Evolutionary conservation across 805 yeast genomes (phyloP), one percentile per base, ranked within the genome.

Genomic region (Metschnikowia reukaufii): DNA sequence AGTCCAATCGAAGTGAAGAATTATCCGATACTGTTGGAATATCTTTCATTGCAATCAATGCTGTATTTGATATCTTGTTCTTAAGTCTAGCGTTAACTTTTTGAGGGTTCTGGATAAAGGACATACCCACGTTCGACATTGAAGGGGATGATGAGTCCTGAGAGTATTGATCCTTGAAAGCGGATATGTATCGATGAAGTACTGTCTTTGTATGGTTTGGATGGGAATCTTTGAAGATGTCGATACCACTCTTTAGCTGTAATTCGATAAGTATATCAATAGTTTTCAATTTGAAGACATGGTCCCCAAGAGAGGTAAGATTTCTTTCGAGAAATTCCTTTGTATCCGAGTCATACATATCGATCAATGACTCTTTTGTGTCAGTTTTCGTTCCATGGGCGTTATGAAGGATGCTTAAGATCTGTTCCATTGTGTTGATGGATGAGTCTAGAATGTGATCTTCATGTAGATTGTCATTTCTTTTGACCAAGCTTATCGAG

Each of bases 381-480:
- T 39, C 39, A n/a, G 37, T 16, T 25, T 46, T 38, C 13, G 44
- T 38, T 19, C 47, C 42, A 34, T 52, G 51, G 1, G 57, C 56
- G 21, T 44, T 39, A 23, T 50, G 50, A 18, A 54, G 48, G 33
- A 54, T 52, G 30, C 40, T 42, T 25, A 54, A 34, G 36, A 54
- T 50, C 34, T 39, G 44, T 29, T 52, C 51, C 58, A 54, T 54
- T 13, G 57, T 54, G 37, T 45, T 38, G 45, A 54, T 45, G 8
- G 56, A 49, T 4, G 54, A 48, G 40, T 52, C 56, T n/a, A 53
- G 17, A 4, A 31, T 17, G 5, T 23, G 27, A 9, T 36, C 47
- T 17, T 33, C 30, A 16, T n/a, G 39, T 12, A 23, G n/a, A 5
- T 20, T 17, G 29, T 13, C n/a, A 17, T 36, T n/a, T 7, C 39